A percentile compares a stretch with the other conserved stretches of the same genome.
Evolutionary conservation across 768 basidiomycete genomes (phyloP).

Genomic region (Phaeotremella skinneri): DNA sequence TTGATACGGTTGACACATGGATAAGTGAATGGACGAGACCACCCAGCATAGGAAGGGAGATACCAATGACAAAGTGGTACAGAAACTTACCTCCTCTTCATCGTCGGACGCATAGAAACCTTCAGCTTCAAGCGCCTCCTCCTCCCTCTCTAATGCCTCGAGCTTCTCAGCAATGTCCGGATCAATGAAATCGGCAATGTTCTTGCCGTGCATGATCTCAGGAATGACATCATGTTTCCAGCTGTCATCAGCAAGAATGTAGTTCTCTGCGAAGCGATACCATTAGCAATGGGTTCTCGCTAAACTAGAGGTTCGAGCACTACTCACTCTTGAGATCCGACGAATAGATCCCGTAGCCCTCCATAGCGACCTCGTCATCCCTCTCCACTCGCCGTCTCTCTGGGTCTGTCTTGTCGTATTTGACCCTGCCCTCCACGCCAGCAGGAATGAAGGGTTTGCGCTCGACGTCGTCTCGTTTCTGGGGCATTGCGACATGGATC

Average conservation of each 20-base stretch:
- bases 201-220: conserved; percentile 99
- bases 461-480: conserved; percentile 82
- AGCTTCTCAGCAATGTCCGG: conserved; percentile 95
- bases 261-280: conserved; percentile 66
- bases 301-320: background rate
- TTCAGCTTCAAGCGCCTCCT: conserved; percentile 87
- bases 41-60: conserved; percentile 6
- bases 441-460: conserved; percentile 89
- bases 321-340: conserved; percentile 81
- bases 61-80: background rate
- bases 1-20: background rate
- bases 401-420: conserved; percentile 84
- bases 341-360: conserved; percentile 80
- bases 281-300: conserved; percentile 5
- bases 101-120: conserved; percentile 87
- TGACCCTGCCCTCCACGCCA: conserved; percentile 67
- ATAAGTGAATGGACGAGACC: conserved; percentile 41
- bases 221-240: conserved; percentile 98
- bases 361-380: conserved; percentile 74
- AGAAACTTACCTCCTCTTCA: conserved; percentile 68
- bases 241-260: conserved; percentile 78
- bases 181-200: conserved; percentile 97
- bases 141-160: conserved; percentile 93
- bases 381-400: conserved; percentile 68
- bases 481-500: conserved; percentile 91